phyloP scores from a whole-genome alignment of 2,329 filamentous ascomycete genomes.

The Xylariaceae sp. region DNA sequence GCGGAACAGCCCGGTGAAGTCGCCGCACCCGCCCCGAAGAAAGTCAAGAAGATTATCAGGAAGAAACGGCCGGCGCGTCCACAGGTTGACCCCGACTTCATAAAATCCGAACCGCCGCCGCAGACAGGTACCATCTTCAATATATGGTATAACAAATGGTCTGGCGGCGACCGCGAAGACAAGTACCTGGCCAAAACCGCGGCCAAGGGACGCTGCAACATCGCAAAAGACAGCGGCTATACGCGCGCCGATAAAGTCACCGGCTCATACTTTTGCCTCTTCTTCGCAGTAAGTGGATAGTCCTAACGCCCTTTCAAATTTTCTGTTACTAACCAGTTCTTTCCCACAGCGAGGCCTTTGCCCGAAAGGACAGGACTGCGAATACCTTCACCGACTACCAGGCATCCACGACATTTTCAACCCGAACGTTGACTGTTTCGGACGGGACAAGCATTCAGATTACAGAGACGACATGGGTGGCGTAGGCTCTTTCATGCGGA shows the following conservation, averaged over 20 bases:
- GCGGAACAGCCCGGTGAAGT: constrained; percentile 38
- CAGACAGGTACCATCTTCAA: constrained; percentile 97
- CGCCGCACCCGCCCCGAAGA: constrained; percentile 46
- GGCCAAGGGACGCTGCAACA: constrained; percentile 80
- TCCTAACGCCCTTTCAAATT: not conserved
- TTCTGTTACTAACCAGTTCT: too few species aligned
- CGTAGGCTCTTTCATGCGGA: constrained; percentile 86
- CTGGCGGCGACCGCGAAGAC: constrained; percentile 89
- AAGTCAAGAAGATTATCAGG: constrained; percentile 86
- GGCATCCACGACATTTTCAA: constrained; percentile 85
- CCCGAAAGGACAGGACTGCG: constrained; percentile 85
- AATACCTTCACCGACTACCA: constrained; percentile 86
- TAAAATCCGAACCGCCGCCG: constrained; percentile 78
- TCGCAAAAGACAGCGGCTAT: constrained; percentile 73
- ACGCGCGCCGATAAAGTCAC: constrained; percentile 70
- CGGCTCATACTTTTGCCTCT: constrained; percentile 87
- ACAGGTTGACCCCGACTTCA: constrained; percentile 79
- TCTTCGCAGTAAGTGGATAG: constrained; percentile 58
- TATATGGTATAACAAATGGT: constrained; percentile 98
- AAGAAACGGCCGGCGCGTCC: constrained; percentile 81
- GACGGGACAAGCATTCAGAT: constrained; percentile 84
- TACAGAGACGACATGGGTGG: constrained; percentile 98
- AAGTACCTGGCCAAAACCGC: constrained; percentile 78
- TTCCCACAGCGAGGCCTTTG: constrained; percentile 55
- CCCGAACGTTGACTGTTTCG: constrained; percentile 92